Evolutionary conservation across 768 basidiomycete genomes (phyloP), one percentile per base, ranked within the genome.

Genomic region (Royoungia palumana): DNA sequence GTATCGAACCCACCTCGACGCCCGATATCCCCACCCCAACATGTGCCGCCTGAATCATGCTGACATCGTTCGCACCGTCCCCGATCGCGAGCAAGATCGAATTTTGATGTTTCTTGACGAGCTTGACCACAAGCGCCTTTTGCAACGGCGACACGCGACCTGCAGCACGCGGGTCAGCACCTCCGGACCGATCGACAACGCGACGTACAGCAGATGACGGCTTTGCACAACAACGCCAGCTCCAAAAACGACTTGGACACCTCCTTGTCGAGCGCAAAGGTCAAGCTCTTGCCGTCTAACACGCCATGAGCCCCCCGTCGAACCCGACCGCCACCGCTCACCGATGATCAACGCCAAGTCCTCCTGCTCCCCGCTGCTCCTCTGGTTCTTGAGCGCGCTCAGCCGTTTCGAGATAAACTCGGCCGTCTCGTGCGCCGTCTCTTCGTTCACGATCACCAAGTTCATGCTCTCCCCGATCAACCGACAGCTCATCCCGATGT

Each of bases 381-480:
- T 78, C 61, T 97, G 94, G 61, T 85, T 96, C 72, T 92, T 94
- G 66, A 99, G 93, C 4, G 94, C 94, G 42, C 82, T 80, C 6
- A 99, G 70, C 17, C 96, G 83, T 68, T 93, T 97, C 28, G 78
- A 84, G 41, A 99, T 70, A 64, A 95, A 91, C 16, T 94, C 88
- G 44, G 84, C 74, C 1, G 94, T 96, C 27, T 82, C 92, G 38
- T 80, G 79, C 10, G 85, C 77, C 20, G 75, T 91, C 49, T 88
- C 86, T 62, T 97, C 94, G 57, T 99, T 99, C 41, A 98, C 86
- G 47, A 95, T 89, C 50, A 97, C 88, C 93, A 99, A 59, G 65
- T 97, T 97, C 96, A 98, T 99, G 9, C 91, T 94, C 70, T 99
- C 96, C 6, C 93, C 92, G 43, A 99, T 98, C 60, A 99, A 69